Percentiles rank a stretch among this genome's conserved stretches.
Evolutionary conservation across 139 green algal species (phyloP).

Genomic region (Chlamydomonas sphaeroides): DNA sequence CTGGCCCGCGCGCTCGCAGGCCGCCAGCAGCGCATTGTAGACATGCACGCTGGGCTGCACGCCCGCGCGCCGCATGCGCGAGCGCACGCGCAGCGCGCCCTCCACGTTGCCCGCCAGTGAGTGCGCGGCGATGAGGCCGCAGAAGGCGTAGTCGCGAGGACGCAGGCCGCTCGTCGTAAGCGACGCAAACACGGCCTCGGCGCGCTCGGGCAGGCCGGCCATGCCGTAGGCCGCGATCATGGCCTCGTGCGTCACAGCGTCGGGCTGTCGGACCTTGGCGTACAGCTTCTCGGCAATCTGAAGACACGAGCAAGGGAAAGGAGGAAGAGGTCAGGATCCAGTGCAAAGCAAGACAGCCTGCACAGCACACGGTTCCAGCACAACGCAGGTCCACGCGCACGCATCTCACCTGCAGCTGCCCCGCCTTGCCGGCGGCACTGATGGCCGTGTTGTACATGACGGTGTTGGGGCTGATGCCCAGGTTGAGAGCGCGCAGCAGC

Average conservation of each 20-base stretch:
- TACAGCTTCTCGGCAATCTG: slow-evolving; percentile 75
- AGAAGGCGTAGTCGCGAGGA: slow-evolving; percentile 83
- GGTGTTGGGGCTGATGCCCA: slow-evolving; percentile 72
- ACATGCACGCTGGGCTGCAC: slow-evolving; percentile 69
- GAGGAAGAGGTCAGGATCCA: background rate
- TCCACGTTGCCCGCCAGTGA: slow-evolving; percentile 70
- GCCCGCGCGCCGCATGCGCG: slow-evolving; percentile 53
- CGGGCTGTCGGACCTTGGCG: slow-evolving; percentile 47
- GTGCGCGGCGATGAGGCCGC: slow-evolving; percentile 80
- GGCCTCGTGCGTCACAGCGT: slow-evolving; percentile 80
- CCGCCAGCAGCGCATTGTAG: slow-evolving; percentile 90
- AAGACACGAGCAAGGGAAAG: background rate
- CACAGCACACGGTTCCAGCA: too few relatives aligned
- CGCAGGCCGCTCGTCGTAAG: slow-evolving; percentile 47
- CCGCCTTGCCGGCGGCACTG: slow-evolving; percentile 79
- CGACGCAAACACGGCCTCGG: slow-evolving; percentile 62
- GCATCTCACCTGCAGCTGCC: slow-evolving; percentile 53
- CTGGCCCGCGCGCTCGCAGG: slow-evolving; percentile 76
- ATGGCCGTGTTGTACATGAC: slow-evolving; percentile 90
- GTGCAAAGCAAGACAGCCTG: background rate
- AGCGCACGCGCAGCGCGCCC: slow-evolving; percentile 42
- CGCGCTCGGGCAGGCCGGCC: slow-evolving; percentile 59
- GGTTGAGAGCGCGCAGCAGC: slow-evolving; percentile 63
- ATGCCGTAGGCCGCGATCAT: slow-evolving; percentile 84
- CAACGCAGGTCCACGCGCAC: background rate